Percentiles rank a stretch among this genome's conserved stretches.
These are phyloP conservation scores for Penicillium fuscoglaucum DNA, from an alignment of 2,329 filamentous ascomycete species.

Conservation along the genomic window DNA sequence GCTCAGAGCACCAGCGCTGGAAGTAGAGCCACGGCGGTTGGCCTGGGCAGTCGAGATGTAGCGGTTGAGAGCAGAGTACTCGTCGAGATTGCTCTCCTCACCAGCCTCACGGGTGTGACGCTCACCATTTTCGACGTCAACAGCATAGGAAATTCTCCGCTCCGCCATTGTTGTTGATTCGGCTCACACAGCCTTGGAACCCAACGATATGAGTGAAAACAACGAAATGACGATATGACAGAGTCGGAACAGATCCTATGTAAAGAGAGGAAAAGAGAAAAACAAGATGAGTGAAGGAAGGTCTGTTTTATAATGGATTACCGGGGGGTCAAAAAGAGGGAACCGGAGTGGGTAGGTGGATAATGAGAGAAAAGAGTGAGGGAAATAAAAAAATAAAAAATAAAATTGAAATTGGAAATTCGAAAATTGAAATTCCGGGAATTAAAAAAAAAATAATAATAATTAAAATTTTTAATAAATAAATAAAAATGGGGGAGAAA, in stretches of 20 bases:
- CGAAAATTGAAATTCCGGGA: slow-evolving; percentile 9
- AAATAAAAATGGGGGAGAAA: slow-evolving; percentile 10
- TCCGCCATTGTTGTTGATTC: slow-evolving; percentile 45
- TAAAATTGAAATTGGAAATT: slow-evolving; percentile 1
- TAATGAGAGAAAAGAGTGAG: slow-evolving; percentile 19
- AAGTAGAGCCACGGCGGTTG: slow-evolving; percentile 53
- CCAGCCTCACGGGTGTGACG: slow-evolving; percentile 31
- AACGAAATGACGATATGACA: slow-evolving; percentile 39
- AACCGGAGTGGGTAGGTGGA: slow-evolving; percentile 28
- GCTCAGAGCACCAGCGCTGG: slow-evolving; percentile 45
- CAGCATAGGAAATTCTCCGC: slow-evolving; percentile 48
- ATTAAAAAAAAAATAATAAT: slow-evolving; percentile 3
- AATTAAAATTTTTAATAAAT: neutral
- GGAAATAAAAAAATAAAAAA: slow-evolving; percentile 9
- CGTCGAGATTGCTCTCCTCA: slow-evolving; percentile 49
- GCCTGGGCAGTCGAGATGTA: slow-evolving; percentile 68
- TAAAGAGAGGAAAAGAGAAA: slow-evolving; percentile 22
- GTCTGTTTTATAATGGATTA: slow-evolving; percentile 38
- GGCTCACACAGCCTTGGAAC: slow-evolving; percentile 42
- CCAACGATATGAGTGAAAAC: slow-evolving; percentile 41
- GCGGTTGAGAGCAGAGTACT: slow-evolving; percentile 65
- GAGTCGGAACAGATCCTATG: slow-evolving; percentile 43
- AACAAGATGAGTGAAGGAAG: slow-evolving; percentile 29
- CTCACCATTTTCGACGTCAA: slow-evolving; percentile 46
- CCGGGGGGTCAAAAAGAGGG: slow-evolving; percentile 25